These are phyloP conservation scores for Parafenestella ontariensis DNA, from an alignment of 2,329 filamentous ascomycete genomes.

Conservation along the genomic window DNA sequence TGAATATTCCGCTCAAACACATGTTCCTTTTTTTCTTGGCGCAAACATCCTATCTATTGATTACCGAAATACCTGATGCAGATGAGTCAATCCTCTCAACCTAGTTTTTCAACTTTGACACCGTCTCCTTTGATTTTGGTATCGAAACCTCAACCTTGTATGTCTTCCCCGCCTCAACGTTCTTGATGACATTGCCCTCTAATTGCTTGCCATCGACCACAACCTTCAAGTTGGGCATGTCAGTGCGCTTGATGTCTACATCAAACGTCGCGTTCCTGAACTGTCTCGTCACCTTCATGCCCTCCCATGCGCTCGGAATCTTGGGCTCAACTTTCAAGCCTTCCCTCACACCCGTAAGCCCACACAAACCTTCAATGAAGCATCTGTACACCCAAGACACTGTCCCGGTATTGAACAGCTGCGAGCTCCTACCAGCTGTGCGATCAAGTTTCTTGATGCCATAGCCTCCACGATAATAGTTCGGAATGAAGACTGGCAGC, in stretches of 20 bases:
- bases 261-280: conserved; percentile 62
- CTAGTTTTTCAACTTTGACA: not conserved
- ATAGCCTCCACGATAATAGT: conserved; percentile 59
- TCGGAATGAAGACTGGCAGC: conserved; percentile 64
- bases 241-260: conserved; percentile 53
- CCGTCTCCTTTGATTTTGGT: not conserved
- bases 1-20: too few relatives aligned
- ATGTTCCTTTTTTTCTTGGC: too few relatives aligned
- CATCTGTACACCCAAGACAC: conserved; percentile 64
- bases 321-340: conserved; percentile 59
- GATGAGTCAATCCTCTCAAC: not conserved
- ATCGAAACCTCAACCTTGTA: conserved; percentile 54
- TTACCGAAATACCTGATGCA: not conserved
- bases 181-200: conserved; percentile 51
- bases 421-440: conserved; percentile 61
- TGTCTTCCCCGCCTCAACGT: conserved; percentile 53
- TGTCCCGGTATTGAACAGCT: conserved; percentile 66
- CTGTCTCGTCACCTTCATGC: conserved; percentile 55
- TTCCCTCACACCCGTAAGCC: conserved; percentile 58
- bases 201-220: conserved; percentile 49
- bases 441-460: conserved; percentile 28
- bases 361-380: conserved; percentile 64
- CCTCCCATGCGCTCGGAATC: conserved; percentile 59
- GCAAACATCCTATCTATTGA: not conserved
- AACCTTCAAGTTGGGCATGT: conserved; percentile 53